These are phyloP conservation scores for Bruguiera hainesii DNA, from an alignment of 441 rosid genomes.

Conservation along the genomic window DNA sequence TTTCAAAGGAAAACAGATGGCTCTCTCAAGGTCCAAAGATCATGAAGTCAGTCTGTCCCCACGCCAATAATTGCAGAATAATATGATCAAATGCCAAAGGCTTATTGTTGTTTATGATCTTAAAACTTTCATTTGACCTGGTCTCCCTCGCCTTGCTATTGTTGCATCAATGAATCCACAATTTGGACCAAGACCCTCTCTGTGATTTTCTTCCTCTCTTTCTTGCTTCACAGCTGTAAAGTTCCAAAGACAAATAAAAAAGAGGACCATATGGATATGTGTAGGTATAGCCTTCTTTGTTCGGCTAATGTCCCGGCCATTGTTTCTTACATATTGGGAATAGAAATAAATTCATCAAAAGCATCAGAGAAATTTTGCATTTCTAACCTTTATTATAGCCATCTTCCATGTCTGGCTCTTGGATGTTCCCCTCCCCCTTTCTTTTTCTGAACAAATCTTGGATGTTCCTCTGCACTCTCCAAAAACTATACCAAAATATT, in stretches of 20 bases:
- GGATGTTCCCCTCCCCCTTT: no score
- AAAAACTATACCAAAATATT: no score
- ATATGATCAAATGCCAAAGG: constrained; percentile 33
- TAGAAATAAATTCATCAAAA: not conserved
- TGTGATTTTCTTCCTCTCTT: constrained; percentile 11
- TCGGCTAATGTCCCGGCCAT: not conserved
- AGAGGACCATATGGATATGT: constrained; percentile 8
- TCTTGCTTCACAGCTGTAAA: constrained; percentile 47
- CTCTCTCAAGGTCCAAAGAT: constrained; percentile 42
- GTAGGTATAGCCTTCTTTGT: not conserved
- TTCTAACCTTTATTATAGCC: not conserved
- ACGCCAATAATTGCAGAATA: constrained; percentile 59
- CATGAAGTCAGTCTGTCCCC: constrained; percentile 45
- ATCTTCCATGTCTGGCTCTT: not conserved
- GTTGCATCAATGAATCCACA: constrained; percentile 10
- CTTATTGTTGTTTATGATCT: not conserved
- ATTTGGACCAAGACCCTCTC: constrained; percentile 16
- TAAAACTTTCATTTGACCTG: not conserved
- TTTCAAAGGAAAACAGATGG: constrained; percentile 63
- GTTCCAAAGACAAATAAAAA: constrained; percentile 26
- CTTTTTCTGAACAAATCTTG: no score
- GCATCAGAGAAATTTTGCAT: not conserved
- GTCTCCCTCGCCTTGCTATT: constrained; percentile 9
- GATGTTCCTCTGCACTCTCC: no score
- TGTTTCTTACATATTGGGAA: not conserved